These are phyloP conservation scores for Schizochytrium sp. DNA, from an alignment of 108 stramenopile genomes.

Conservation along the genomic window DNA sequence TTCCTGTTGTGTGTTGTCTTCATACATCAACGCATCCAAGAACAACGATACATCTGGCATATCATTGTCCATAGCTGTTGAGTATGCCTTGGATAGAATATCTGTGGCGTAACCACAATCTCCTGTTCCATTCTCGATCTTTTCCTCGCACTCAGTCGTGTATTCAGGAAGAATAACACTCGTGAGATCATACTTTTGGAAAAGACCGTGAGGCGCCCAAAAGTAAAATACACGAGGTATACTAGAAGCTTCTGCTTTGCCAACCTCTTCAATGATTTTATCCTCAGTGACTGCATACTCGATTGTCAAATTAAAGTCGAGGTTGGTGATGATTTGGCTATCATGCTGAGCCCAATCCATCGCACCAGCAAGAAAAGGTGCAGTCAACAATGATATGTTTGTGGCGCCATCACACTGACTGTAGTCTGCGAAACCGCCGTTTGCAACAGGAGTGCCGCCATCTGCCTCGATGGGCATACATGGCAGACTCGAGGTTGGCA, in stretches of 20 bases:
- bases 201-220: conserved; percentile 45
- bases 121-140: background rate
- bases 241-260: background rate
- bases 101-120: conserved; percentile 17
- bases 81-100: background rate
- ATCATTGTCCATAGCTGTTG: background rate
- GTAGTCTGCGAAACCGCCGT: conserved; percentile 27
- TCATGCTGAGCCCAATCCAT: background rate
- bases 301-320: background rate
- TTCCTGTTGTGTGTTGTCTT: conserved; percentile 38
- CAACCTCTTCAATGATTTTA: background rate
- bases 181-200: background rate
- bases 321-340: conserved; percentile 25
- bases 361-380: conserved; percentile 16
- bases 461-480: background rate
- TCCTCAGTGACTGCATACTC: background rate
- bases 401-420: background rate
- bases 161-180: background rate
- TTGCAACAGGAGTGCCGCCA: background rate
- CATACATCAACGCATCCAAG: background rate
- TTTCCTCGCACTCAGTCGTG: background rate
- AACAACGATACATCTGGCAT: background rate
- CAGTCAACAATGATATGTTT: too few relatives aligned
- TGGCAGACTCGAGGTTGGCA: too few relatives aligned
- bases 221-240: conserved; percentile 6